These are phyloP conservation scores for Asterophora parasitica DNA, from an alignment of 768 basidiomycete species.

Conservation along the genomic window DNA sequence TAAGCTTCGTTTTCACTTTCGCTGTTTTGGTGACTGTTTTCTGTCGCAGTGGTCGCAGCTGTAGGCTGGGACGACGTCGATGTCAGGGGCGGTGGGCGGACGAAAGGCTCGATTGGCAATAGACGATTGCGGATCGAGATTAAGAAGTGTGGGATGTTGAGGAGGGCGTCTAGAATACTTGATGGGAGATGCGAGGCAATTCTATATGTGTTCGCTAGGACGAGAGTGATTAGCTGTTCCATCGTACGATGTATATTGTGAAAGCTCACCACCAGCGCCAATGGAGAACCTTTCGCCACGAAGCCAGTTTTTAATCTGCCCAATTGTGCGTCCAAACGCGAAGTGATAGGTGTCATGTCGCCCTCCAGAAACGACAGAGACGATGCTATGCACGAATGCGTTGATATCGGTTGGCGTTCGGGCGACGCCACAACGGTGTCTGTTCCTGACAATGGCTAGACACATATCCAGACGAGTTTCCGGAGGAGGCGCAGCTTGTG, in stretches of 20 bases:
- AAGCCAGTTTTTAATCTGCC: conserved; percentile 50
- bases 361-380: conserved; percentile 57
- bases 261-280: conserved; percentile 70
- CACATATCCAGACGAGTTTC: conserved; percentile 26
- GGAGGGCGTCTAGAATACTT: conserved; percentile 55
- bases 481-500: conserved; percentile 26
- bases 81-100: conserved; percentile 22
- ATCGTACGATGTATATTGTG: too few relatives aligned
- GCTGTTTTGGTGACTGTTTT: conserved; percentile 2
- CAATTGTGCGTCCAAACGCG: conserved; percentile 42
- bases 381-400: conserved; percentile 53
- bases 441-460: conserved; percentile 31
- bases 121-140: conserved; percentile 59
- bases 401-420: conserved; percentile 54
- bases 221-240: conserved; percentile 5
- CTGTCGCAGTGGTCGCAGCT: conserved; percentile 12
- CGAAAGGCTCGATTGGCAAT: conserved; percentile 44
- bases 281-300: conserved; percentile 66
- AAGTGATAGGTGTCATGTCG: conserved; percentile 37
- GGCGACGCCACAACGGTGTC: conserved; percentile 34
- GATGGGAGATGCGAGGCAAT: conserved; percentile 68
- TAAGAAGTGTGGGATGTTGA: conserved; percentile 63
- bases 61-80: too few relatives aligned
- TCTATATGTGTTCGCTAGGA: conserved; percentile 63
- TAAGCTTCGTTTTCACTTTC: conserved; percentile 13